Evolutionary conservation across 768 basidiomycete genomes (phyloP).

Genomic region (Dacryopinax spathularia): DNA sequence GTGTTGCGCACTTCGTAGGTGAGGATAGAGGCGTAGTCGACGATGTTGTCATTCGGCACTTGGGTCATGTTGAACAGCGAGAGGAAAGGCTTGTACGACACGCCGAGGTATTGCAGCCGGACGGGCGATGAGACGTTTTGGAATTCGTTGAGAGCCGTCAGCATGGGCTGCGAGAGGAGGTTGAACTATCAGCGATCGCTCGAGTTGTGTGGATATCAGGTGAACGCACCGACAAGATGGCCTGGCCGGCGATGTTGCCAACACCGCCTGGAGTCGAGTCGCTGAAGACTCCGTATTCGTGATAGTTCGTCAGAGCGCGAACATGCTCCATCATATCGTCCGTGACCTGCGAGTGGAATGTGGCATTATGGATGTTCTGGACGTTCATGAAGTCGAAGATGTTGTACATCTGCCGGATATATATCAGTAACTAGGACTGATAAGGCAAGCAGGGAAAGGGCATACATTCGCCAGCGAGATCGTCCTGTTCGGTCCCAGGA

Average conservation of each 20-base stretch:
- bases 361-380: conserved; percentile 66
- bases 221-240: conserved; percentile 38
- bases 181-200: not conserved
- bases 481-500: not conserved
- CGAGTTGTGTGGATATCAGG: not conserved
- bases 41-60: not conserved
- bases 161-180: conserved; percentile 30
- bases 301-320: conserved; percentile 60
- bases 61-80: conserved; percentile 71
- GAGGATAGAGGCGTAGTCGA: conserved; percentile 11
- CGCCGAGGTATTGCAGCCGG: conserved; percentile 61
- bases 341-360: conserved; percentile 65
- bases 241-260: conserved; percentile 75
- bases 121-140: conserved; percentile 67
- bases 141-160: conserved; percentile 59
- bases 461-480: not conserved
- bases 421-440: too few relatives aligned
- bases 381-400: conserved; percentile 67
- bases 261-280: conserved; percentile 42
- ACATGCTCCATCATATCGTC: conserved; percentile 64
- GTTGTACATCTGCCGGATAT: conserved; percentile 28
- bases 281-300: conserved; percentile 61
- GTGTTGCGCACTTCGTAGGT: conserved; percentile 11
- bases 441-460: not conserved
- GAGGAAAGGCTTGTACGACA: conserved; percentile 83